These are phyloP conservation scores for Clavispora phyllophila DNA, from an alignment of 805 yeast genomes.

Conservation along the genomic window DNA sequence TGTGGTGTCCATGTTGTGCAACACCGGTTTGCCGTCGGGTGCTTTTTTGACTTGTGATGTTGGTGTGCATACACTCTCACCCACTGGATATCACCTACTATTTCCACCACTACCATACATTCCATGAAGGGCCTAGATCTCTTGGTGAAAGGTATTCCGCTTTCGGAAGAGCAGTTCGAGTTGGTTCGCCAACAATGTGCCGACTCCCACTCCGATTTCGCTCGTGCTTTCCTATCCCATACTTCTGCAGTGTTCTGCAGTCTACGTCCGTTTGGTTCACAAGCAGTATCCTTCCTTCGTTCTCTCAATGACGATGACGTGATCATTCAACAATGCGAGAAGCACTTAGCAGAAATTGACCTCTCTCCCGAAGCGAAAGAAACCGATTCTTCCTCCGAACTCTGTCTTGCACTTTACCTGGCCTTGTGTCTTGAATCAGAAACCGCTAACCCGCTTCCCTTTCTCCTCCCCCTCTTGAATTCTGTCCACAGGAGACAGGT, in stretches of 20 bases:
- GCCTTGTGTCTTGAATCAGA: neutral
- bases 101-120: neutral
- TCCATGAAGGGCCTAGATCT: neutral
- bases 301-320: neutral
- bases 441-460: neutral
- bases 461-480: neutral
- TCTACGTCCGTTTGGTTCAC: neutral
- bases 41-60: neutral
- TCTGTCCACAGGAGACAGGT: neutral
- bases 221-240: neutral
- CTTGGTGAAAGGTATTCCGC: neutral
- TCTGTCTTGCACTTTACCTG: neutral
- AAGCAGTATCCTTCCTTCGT: neutral
- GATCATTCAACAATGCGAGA: neutral
- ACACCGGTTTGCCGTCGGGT: slow-evolving; percentile 1
- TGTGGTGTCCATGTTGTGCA: slow-evolving; percentile 76
- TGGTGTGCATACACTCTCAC: neutral
- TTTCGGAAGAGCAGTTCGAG: neutral
- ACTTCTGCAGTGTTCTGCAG: neutral
- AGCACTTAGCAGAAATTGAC: neutral
- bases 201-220: neutral
- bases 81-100: neutral
- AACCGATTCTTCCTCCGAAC: neutral
- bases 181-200: neutral
- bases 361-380: neutral